Percentiles rank a stretch among this genome's conserved stretches.
Evolutionary conservation across 1,139 yeast species (phyloP).

Genomic region (Suhomyces bolitotheri): DNA sequence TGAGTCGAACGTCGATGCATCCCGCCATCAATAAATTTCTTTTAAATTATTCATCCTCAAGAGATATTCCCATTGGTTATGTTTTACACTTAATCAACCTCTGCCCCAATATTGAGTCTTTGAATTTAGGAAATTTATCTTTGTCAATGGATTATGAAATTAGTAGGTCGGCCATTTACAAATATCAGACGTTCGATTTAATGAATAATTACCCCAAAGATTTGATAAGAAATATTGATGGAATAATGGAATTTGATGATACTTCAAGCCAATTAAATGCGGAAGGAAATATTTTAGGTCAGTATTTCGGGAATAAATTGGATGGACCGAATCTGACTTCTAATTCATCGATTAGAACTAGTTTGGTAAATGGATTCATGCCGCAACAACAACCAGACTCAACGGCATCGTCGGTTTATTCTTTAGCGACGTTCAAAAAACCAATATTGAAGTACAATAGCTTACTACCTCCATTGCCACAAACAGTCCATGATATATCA

Average conservation of each 20-base stretch:
- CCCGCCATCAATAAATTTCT: conserved; percentile 62
- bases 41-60: conserved; percentile 55
- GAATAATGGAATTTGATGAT: conserved; percentile 22
- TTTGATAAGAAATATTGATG: conserved; percentile 25
- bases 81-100: conserved; percentile 57
- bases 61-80: conserved; percentile 71
- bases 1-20: conserved; percentile 35
- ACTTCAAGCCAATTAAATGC: conserved; percentile 11
- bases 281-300: conserved; percentile 7
- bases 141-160: conserved; percentile 62
- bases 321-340: conserved; percentile 3
- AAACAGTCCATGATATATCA: conserved; percentile 26
- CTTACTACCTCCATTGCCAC: conserved; percentile 40
- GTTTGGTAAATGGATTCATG: conserved; percentile 6
- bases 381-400: conserved; percentile 19
- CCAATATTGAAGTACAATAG: conserved; percentile 37
- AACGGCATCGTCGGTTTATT: conserved; percentile 34
- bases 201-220: conserved; percentile 41
- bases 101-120: conserved; percentile 54
- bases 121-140: conserved; percentile 57
- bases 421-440: conserved; percentile 31
- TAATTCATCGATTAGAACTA: conserved; percentile 6
- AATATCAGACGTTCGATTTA: conserved; percentile 42
- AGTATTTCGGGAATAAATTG: background rate
- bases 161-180: conserved; percentile 27